phyloP scores from a whole-genome alignment of 805 yeast species.

The Metschnikowia henanensis region DNA sequence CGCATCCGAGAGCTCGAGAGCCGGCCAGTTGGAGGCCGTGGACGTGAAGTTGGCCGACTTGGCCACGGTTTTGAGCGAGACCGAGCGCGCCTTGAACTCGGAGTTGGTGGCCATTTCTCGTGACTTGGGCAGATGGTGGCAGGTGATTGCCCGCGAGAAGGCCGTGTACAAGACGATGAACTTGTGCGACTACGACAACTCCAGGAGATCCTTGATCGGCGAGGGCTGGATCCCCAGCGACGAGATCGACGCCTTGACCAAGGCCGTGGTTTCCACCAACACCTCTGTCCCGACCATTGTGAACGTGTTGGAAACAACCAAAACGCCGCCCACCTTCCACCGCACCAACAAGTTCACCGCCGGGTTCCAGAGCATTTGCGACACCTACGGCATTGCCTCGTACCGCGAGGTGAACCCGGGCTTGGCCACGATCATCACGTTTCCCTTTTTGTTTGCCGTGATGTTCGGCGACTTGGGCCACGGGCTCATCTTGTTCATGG shows the following conservation, averaged over 20 bases:
- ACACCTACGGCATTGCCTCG: conserved; percentile 91
- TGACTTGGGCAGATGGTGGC: conserved; percentile 58
- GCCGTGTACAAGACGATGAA: conserved; percentile 79
- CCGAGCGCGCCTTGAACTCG: conserved; percentile 39
- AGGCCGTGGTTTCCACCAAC: conserved; percentile 63
- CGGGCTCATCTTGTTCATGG: conserved; percentile 78
- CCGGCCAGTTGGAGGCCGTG: conserved; percentile 29
- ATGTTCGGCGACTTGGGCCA: conserved; percentile 99
- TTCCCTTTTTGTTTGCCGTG: conserved; percentile 98
- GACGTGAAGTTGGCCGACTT: conserved; percentile 33
- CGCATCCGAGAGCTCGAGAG: conserved; percentile 26
- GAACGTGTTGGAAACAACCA: conserved; percentile 68
- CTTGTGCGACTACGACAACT: conserved; percentile 74
- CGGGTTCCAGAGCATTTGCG: conserved; percentile 92
- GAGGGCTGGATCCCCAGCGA: conserved; percentile 96
- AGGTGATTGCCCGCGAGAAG: conserved; percentile 66
- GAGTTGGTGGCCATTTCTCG: conserved; percentile 80
- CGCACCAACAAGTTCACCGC: conserved; percentile 91
- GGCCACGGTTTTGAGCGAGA: conserved; percentile 34
- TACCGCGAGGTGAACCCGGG: conserved; percentile 97
- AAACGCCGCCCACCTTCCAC: conserved; percentile 93
- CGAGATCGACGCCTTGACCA: conserved; percentile 66
- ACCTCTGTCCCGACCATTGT: conserved; percentile 53
- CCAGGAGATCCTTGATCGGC: conserved; percentile 84
- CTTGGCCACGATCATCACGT: conserved; percentile 88